A percentile compares a stretch with the other conserved stretches of the same genome.
These are phyloP conservation scores for Saposhnikovia divaricata DNA, from an alignment of 129 eudicot genomes.

Conservation along the genomic window DNA sequence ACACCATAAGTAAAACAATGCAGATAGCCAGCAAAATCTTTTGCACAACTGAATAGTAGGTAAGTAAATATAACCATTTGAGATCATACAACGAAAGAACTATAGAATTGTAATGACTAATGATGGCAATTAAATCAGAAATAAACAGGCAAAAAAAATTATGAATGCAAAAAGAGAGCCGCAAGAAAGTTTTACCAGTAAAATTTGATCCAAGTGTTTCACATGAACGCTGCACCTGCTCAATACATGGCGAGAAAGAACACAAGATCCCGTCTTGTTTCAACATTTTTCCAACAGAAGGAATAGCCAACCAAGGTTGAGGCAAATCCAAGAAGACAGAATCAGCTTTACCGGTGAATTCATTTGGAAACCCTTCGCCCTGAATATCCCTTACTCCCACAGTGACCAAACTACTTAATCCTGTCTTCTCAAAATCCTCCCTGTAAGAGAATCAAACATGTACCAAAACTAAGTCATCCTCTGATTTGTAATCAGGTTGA, in stretches of 20 bases:
- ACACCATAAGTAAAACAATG: not conserved
- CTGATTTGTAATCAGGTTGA: not conserved
- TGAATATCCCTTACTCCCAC: constrained; percentile 94
- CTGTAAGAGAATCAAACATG: constrained; percentile 21
- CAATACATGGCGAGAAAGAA: constrained; percentile 95
- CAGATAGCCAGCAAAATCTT: not conserved
- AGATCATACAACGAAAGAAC: not conserved
- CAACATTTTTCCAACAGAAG: constrained; percentile 80
- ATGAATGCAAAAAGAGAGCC: not conserved
- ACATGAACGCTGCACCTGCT: constrained; percentile 93
- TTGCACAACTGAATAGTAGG: not conserved
- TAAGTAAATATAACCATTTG: not conserved
- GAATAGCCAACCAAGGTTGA: constrained; percentile 94
- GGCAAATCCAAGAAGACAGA: constrained; percentile 89
- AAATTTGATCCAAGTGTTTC: constrained; percentile 60
- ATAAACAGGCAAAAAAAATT: not conserved
- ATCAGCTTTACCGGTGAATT: constrained; percentile 60
- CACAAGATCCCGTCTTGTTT: constrained; percentile 80
- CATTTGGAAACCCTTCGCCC: constrained; percentile 84
- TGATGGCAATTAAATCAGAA: not conserved
- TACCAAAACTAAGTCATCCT: not conserved
- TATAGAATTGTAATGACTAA: not conserved
- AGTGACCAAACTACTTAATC: constrained; percentile 61
- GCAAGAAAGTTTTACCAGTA: constrained; percentile 43
- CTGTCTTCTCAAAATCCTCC: constrained; percentile 77